Evolutionary conservation across 768 basidiomycete genomes (phyloP).

Genomic region (Fomitopsis serialis): DNA sequence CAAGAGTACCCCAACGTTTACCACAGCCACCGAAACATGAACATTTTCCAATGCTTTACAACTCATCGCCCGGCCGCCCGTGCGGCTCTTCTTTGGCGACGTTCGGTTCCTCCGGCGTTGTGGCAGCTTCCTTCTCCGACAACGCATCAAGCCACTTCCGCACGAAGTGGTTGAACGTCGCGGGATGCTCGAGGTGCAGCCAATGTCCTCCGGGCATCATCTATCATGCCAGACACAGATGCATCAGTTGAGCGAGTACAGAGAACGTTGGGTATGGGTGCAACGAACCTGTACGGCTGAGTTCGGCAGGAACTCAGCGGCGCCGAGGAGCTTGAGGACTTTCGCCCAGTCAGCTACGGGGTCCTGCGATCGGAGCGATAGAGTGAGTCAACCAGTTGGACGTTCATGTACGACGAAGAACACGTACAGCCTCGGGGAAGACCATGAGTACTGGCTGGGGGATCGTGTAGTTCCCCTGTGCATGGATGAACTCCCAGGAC

Average conservation of each 20-base stretch:
- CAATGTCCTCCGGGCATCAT: constrained; percentile 56
- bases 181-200: constrained; percentile 59
- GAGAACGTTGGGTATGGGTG: neutral
- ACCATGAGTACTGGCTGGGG: constrained; percentile 36
- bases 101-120: too few relatives aligned
- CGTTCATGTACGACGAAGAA: neutral
- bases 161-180: constrained; percentile 45
- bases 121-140: neutral
- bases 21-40: too few relatives aligned
- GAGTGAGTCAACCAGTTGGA: neutral
- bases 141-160: constrained; percentile 42
- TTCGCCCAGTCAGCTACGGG: constrained; percentile 40
- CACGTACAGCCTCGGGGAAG: constrained; percentile 32
- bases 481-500: constrained; percentile 31
- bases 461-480: constrained; percentile 40
- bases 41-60: neutral
- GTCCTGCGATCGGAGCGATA: constrained; percentile 24
- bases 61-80: neutral
- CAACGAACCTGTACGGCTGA: constrained; percentile 27
- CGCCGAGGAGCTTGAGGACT: constrained; percentile 23
- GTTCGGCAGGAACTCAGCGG: constrained; percentile 28
- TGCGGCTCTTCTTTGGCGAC: neutral
- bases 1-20: too few relatives aligned
- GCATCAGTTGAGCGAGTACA: neutral
- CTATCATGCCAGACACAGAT: constrained; percentile 26